These are phyloP conservation scores for Microthlaspi erraticum DNA, from an alignment of 345 rosid species.

Conservation along the genomic window DNA sequence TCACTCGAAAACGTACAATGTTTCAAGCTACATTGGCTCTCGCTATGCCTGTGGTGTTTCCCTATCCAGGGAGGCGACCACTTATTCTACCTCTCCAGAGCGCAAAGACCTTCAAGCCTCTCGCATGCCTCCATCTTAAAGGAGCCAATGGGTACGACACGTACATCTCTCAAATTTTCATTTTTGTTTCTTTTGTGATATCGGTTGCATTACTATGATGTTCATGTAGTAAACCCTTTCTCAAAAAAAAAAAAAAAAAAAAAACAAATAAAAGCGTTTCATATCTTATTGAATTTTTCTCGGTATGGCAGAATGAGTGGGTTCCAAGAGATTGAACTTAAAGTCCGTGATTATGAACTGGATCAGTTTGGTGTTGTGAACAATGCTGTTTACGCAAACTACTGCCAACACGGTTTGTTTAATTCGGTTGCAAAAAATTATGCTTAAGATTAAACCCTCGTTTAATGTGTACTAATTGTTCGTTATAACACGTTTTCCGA, in stretches of 20 bases:
- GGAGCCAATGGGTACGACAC: constrained; percentile 33
- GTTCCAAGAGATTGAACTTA: constrained; percentile 63
- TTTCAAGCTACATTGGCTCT: constrained; percentile 35
- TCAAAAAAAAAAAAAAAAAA: no score
- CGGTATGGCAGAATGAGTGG: constrained; percentile 55
- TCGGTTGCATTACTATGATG: no score
- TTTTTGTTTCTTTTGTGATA: background rate
- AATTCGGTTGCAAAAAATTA: background rate
- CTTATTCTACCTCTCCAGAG: constrained; percentile 33
- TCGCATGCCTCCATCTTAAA: constrained; percentile 50
- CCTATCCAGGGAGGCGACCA: constrained; percentile 26
- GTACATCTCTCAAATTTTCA: background rate
- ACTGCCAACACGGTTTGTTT: constrained; percentile 77
- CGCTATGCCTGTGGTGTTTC: constrained; percentile 23
- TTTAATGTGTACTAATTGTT: background rate
- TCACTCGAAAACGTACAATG: constrained; percentile 31
- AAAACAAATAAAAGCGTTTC: no score
- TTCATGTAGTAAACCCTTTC: no score
- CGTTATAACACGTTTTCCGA: constrained; percentile 4
- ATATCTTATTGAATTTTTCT: background rate
- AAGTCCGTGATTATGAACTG: constrained; percentile 83
- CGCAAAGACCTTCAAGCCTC: constrained; percentile 26
- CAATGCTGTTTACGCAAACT: no score
- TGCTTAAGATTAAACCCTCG: constrained; percentile 6
- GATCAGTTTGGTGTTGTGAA: constrained; percentile 92